phyloP scores from a whole-genome alignment of 768 basidiomycete genomes.

The Suillus subalutaceus region DNA sequence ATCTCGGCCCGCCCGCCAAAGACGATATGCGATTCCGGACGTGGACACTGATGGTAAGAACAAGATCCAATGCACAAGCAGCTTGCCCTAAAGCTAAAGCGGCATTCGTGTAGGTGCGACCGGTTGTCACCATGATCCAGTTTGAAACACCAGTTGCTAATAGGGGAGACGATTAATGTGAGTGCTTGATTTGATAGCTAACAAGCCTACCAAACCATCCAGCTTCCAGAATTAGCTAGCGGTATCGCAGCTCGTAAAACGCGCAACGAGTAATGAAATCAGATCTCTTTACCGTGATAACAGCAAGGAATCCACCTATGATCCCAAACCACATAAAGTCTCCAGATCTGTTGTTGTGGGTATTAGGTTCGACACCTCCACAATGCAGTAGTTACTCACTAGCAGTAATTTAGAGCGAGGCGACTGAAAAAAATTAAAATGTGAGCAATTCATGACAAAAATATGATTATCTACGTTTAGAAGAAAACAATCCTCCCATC shows the following conservation, averaged over 20 bases:
- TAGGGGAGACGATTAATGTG: not conserved
- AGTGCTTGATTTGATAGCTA: not conserved
- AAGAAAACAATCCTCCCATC: constrained; percentile 11
- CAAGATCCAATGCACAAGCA: constrained; percentile 16
- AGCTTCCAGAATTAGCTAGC: constrained; percentile 6
- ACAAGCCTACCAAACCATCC: constrained; percentile 1
- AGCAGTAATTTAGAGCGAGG: constrained; percentile 9
- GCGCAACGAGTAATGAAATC: not conserved
- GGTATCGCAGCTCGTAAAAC: not conserved
- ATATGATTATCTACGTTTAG: not conserved
- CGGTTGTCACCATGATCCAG: not conserved
- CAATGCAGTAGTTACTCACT: not conserved
- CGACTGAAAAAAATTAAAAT: not conserved
- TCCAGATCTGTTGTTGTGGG: constrained; percentile 7
- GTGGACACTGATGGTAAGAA: constrained; percentile 17
- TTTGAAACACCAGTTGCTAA: not conserved
- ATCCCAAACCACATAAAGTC: constrained; percentile 7
- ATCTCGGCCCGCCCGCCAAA: constrained; percentile 16
- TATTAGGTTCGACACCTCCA: not conserved
- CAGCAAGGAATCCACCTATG: not conserved
- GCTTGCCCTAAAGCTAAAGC: not conserved
- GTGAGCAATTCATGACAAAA: not conserved
- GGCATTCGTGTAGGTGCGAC: not conserved
- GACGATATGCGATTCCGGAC: constrained; percentile 16
- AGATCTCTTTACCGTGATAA: not conserved